phyloP scores from a whole-genome alignment of 2,329 filamentous ascomycete species.

The Hymenoscyphus occultus region DNA sequence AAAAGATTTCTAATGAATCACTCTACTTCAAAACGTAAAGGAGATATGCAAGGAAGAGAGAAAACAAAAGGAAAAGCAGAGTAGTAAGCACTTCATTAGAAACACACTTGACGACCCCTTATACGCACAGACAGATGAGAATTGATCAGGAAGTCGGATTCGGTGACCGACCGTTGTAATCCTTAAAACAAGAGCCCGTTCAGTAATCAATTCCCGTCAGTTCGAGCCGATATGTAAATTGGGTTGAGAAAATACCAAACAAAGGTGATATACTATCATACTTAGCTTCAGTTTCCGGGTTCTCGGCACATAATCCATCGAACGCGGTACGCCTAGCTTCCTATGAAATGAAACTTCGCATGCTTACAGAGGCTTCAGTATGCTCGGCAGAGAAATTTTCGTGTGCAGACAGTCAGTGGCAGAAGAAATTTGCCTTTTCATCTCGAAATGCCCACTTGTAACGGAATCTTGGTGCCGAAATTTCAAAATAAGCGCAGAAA shows the following conservation, averaged over 20 bases:
- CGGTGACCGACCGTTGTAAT: too few relatives aligned
- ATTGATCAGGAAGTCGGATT: background rate
- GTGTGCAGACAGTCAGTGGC: background rate
- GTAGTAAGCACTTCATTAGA: background rate
- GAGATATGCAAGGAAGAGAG: background rate
- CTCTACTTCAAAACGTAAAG: background rate
- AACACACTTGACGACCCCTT: background rate
- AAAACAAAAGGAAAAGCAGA: background rate
- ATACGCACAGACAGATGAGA: slow-evolving; percentile 1
- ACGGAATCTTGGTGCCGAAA: background rate
- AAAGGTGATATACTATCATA: too few relatives aligned
- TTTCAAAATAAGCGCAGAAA: background rate
- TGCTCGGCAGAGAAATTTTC: too few relatives aligned
- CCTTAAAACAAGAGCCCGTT: too few relatives aligned
- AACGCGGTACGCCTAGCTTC: too few relatives aligned
- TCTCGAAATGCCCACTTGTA: background rate
- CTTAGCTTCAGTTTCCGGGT: too few relatives aligned
- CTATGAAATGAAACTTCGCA: too few relatives aligned
- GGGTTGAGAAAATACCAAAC: too few relatives aligned
- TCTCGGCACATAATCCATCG: too few relatives aligned
- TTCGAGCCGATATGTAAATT: too few relatives aligned
- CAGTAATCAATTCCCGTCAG: too few relatives aligned
- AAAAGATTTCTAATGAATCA: background rate
- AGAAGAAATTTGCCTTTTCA: background rate
- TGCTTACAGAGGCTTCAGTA: background rate